Percentiles rank a stretch among this genome's conserved stretches.
Conservation (phyloP, 768 basidiomycete species). For the Pluteus cervinus region DNA sequence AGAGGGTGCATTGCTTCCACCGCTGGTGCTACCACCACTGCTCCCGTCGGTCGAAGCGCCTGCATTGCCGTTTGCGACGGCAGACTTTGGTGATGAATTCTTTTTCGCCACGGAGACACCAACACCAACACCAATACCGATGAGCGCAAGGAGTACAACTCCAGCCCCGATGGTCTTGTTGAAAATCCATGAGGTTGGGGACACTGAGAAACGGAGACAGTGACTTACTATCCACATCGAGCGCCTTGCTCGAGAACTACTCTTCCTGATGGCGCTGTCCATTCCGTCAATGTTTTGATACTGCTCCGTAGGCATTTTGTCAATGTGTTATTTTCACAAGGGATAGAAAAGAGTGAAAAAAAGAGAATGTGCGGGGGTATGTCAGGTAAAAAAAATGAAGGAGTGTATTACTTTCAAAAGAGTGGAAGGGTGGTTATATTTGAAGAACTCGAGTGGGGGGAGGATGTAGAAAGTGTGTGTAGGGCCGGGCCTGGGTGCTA, state of each 20-base stretch:
- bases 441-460: no score
- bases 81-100: slow-evolving; percentile 20
- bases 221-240: slow-evolving; percentile 55
- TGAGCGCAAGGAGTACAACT: slow-evolving; percentile 41
- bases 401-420: background rate
- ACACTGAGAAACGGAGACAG: slow-evolving; percentile 2
- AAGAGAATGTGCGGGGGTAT: slow-evolving; percentile 6
- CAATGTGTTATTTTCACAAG: slow-evolving; percentile 11
- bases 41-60: slow-evolving; percentile 7
- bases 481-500: background rate
- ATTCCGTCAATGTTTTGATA: slow-evolving; percentile 15
- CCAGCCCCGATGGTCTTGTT: slow-evolving; percentile 47
- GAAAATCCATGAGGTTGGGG: slow-evolving; percentile 1
- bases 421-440: no score
- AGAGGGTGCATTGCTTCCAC: slow-evolving; percentile 2
- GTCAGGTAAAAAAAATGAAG: slow-evolving; percentile 8
- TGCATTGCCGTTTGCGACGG: slow-evolving; percentile 3
- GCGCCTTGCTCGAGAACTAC: slow-evolving; percentile 24
- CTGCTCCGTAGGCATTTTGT: slow-evolving; percentile 7
- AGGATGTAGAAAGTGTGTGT: background rate
- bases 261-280: slow-evolving; percentile 24
- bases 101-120: slow-evolving; percentile 63
- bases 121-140: slow-evolving; percentile 52
- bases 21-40: slow-evolving; percentile 7
- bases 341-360: slow-evolving; percentile 7